phyloP scores from a whole-genome alignment of 148 eudicot species.

The Fagopyrum tataricum region DNA sequence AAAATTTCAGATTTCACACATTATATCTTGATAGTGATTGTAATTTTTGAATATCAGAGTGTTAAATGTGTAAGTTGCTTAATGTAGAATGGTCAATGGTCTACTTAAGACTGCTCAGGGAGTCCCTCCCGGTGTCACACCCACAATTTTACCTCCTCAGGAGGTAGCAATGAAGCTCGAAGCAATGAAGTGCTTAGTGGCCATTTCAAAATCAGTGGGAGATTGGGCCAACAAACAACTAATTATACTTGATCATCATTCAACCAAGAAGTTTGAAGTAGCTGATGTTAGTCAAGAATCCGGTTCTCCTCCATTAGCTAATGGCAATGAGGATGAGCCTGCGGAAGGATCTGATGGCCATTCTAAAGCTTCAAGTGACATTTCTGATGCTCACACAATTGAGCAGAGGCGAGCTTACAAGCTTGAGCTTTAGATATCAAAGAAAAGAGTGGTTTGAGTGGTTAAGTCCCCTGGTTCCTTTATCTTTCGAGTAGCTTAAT shows the following conservation, averaged over 20 bases:
- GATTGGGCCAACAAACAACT: conserved; percentile 95
- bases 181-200: conserved; percentile 93
- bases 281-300: conserved; percentile 50
- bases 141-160: conserved; percentile 77
- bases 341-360: conserved; percentile 72
- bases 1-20: no score
- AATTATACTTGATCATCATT: conserved; percentile 76
- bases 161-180: conserved; percentile 79
- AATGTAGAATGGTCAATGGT: conserved; percentile 93
- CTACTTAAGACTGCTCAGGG: conserved; percentile 99
- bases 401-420: conserved; percentile 99
- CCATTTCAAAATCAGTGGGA: conserved; percentile 87
- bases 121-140: conserved; percentile 76
- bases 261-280: conserved; percentile 43
- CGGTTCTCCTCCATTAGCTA: conserved; percentile 42
- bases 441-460: conserved; percentile 11
- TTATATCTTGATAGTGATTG: no score
- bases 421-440: conserved; percentile 88
- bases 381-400: conserved; percentile 76
- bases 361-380: conserved; percentile 74
- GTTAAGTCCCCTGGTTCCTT: no score
- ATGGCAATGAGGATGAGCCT: conserved; percentile 72
- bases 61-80: no score
- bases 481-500: conserved; percentile 21
- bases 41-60: not conserved